Base-by-base conservation (phyloP, 2,329 filamentous ascomycete genomes). In the Sarocladiaceae sp. region DNA sequence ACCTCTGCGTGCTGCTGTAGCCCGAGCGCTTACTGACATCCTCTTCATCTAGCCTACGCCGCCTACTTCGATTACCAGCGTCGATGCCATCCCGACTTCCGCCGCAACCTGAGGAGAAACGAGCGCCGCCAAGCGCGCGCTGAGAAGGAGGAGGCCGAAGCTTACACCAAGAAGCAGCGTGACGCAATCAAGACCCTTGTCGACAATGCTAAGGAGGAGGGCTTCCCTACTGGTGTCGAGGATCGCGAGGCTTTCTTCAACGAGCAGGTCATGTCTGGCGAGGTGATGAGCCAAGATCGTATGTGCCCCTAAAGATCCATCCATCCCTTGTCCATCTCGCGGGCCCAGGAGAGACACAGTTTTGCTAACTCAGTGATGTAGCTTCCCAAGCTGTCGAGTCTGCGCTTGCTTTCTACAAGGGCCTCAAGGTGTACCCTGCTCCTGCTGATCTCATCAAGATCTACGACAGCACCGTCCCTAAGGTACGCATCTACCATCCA, bases 401-500 rank as follows among this genome's bases (percentile, higher is more conserved):
- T 43, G 91, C 93, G 39, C 73, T 97, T 49, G 88, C 87, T 66
- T 98, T 98, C 72, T 98, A 97, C 80, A 94, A 90, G 76, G 93
- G 90, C 34, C 79, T 98, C 54, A 98, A 98, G 78, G 93, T 97
- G 56, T 98, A 98, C 70, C 93, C 93, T 43, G 85, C 88, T 58
- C 93, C 91, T 11, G 79, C 83, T 57, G 93, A 97, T 61, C 74
- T 98, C 57, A 96, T 98, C 64, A 80, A 79, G 58, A 95, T 98
- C 66, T 98, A 98, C 69, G 93, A 98, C 68, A 95, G 95, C 80
- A 97, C 93, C 24, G 90, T 97, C 35, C 85, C 91, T 56, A 96
- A 96, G 85, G 90, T 88, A 56, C 50, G 58, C 40, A 23, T 13
- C 26, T 24, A 12, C 47, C 9, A 7, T 34, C 16, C 26, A 23